These are phyloP conservation scores for Leucosporidium yakuticum DNA, from an alignment of 768 basidiomycete species.

Conservation along the genomic window DNA sequence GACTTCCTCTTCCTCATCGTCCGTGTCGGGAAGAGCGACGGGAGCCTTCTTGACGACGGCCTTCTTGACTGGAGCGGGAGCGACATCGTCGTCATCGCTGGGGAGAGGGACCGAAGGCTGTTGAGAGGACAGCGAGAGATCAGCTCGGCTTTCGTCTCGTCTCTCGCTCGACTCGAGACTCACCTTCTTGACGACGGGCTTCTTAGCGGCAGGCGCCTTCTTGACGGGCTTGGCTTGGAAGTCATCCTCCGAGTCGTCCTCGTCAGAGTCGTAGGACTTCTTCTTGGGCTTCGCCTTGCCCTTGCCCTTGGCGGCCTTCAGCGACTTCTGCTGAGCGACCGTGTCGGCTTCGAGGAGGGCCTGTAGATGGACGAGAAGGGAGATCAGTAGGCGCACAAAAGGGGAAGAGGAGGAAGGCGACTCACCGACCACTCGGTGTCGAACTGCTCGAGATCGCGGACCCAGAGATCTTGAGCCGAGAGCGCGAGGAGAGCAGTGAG, in stretches of 20 bases:
- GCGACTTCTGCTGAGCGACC: slow-evolving; percentile 9
- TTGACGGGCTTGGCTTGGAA: slow-evolving; percentile 6
- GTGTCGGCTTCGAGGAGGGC: slow-evolving; percentile 10
- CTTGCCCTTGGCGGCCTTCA: slow-evolving; percentile 18
- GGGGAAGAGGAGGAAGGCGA: neutral
- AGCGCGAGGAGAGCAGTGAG: slow-evolving; percentile 69
- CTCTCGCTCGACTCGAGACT: neutral
- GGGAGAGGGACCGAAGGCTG: neutral
- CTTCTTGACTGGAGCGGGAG: neutral
- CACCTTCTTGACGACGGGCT: neutral
- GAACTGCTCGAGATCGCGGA: slow-evolving; percentile 77
- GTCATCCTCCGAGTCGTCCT: slow-evolving; percentile 8
- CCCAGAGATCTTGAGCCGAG: slow-evolving; percentile 80
- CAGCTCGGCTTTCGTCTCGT: neutral
- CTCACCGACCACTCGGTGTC: slow-evolving; percentile 68
- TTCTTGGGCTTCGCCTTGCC: slow-evolving; percentile 20
- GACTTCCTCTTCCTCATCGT: neutral
- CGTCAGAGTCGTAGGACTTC: neutral
- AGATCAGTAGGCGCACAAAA: neutral
- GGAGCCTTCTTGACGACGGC: slow-evolving; percentile 13
- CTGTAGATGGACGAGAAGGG: neutral
- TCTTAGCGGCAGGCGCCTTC: slow-evolving; percentile 11
- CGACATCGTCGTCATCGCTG: neutral
- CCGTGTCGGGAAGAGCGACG: neutral
- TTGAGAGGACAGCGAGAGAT: no score